Conservation (phyloP, 768 basidiomycete species). For the Mycena galopus region DNA sequence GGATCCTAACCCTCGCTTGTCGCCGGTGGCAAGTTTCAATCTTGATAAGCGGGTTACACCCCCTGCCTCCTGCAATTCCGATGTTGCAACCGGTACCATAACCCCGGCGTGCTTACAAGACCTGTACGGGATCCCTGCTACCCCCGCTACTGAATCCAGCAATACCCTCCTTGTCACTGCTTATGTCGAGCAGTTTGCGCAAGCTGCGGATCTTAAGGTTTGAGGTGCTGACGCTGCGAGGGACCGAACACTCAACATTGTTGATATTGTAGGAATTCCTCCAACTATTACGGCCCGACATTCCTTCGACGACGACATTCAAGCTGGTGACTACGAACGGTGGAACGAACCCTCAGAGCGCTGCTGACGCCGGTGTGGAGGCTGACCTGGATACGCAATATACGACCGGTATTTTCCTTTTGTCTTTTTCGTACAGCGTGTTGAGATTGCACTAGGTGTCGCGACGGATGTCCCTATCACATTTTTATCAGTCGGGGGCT, state of each 20-base stretch:
- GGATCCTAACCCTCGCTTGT: not conserved
- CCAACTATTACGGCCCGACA: not conserved
- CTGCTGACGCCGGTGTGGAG: not conserved
- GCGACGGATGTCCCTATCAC: not conserved
- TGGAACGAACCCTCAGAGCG: conserved; percentile 2
- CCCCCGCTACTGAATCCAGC: not conserved
- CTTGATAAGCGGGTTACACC: not conserved
- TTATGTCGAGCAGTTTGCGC: not conserved
- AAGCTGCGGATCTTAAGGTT: not conserved
- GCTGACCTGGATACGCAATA: not conserved
- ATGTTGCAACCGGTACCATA: not conserved
- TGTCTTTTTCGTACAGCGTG: not conserved
- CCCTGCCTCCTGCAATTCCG: not conserved
- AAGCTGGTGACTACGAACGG: not conserved
- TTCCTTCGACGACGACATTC: not conserved
- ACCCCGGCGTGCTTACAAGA: not conserved
- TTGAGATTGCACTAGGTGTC: not conserved
- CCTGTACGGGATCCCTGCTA: not conserved
- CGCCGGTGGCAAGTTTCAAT: not conserved
- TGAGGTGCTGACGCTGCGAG: not conserved
- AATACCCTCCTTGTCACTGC: not conserved
- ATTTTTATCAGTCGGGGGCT: not conserved
- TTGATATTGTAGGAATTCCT: not conserved
- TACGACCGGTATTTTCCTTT: not conserved
- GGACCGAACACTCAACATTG: not conserved